phyloP scores from a whole-genome alignment of 306 rosid genomes.

The Lagenaria siceraria region DNA sequence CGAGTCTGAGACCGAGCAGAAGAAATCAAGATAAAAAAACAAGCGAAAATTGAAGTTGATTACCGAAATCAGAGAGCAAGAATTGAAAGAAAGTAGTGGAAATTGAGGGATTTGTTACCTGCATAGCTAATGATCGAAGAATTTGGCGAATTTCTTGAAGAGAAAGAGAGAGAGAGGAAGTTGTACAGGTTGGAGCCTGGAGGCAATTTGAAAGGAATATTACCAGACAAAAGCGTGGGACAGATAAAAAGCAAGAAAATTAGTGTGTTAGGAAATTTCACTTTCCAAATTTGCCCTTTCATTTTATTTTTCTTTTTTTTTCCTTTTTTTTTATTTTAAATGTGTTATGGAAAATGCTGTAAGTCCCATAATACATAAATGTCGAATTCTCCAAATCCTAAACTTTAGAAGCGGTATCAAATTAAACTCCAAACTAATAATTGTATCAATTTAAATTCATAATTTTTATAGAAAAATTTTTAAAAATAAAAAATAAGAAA shows the following conservation, averaged over 20 bases:
- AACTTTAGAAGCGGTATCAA: too few species aligned
- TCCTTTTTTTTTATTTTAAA: too few species aligned
- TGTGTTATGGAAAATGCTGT: neutral
- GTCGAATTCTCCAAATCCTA: too few species aligned
- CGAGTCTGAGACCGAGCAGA: conserved; percentile 38
- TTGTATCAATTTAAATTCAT: too few species aligned
- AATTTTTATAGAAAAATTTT: too few species aligned
- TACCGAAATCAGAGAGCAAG: neutral
- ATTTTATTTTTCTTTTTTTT: neutral
- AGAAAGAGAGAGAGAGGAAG: neutral
- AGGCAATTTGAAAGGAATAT: neutral
- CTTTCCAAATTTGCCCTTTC: neutral
- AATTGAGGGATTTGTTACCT: neutral
- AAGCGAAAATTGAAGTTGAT: neutral
- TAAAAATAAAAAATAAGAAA: too few species aligned
- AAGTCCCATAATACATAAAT: too few species aligned
- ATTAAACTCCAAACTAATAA: too few species aligned
- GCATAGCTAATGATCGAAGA: neutral
- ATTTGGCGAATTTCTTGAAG: neutral
- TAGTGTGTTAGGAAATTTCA: neutral
- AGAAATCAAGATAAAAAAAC: neutral
- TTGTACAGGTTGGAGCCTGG: neutral
- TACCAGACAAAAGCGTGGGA: neutral
- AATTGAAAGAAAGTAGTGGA: neutral
- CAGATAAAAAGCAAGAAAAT: neutral